Percentiles rank a stretch among this genome's conserved stretches.
Evolutionary conservation across 2,329 filamentous ascomycete species (phyloP).

Genomic region (Ophiostoma pallidulum): DNA sequence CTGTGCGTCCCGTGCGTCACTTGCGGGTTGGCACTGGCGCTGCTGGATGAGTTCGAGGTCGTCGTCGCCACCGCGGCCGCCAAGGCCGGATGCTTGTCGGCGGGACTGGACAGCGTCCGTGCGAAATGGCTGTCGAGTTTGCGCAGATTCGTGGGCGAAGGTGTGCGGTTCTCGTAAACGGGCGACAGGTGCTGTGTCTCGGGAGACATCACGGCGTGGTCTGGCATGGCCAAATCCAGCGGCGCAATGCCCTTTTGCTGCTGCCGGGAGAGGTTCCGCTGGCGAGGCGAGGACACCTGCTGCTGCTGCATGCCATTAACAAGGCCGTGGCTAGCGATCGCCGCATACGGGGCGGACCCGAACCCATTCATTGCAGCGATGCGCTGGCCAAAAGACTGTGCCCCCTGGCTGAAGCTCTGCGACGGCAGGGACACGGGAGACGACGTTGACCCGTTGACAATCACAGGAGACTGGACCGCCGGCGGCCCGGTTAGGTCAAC

Average conservation of each 20-base stretch:
- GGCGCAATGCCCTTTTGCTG: slow-evolving; percentile 45
- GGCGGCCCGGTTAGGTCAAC: slow-evolving; percentile 20
- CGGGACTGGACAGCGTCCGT: slow-evolving; percentile 7
- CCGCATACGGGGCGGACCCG: slow-evolving; percentile 19
- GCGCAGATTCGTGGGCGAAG: slow-evolving; percentile 54
- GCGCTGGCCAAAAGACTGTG: slow-evolving; percentile 25
- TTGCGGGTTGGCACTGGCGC: background rate
- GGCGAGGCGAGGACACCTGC: slow-evolving; percentile 25
- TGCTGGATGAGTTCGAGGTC: background rate
- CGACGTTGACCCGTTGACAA: slow-evolving; percentile 40
- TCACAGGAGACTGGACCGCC: slow-evolving; percentile 35
- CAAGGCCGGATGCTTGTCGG: slow-evolving; percentile 6
- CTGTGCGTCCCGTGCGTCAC: background rate
- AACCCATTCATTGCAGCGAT: slow-evolving; percentile 20
- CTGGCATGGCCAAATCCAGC: slow-evolving; percentile 44
- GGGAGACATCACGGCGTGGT: slow-evolving; percentile 30
- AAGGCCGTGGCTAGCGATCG: slow-evolving; percentile 20
- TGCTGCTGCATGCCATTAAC: slow-evolving; percentile 22
- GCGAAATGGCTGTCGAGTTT: slow-evolving; percentile 29
- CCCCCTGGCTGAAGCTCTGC: background rate
- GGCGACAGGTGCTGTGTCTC: slow-evolving; percentile 52
- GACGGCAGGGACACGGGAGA: slow-evolving; percentile 9
- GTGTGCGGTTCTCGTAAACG: slow-evolving; percentile 63
- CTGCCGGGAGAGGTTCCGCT: slow-evolving; percentile 31
- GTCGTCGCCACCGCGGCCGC: background rate